Conservation (phyloP, 73 alveolate genomes). For the Paramecium primaurelia region DNA sequence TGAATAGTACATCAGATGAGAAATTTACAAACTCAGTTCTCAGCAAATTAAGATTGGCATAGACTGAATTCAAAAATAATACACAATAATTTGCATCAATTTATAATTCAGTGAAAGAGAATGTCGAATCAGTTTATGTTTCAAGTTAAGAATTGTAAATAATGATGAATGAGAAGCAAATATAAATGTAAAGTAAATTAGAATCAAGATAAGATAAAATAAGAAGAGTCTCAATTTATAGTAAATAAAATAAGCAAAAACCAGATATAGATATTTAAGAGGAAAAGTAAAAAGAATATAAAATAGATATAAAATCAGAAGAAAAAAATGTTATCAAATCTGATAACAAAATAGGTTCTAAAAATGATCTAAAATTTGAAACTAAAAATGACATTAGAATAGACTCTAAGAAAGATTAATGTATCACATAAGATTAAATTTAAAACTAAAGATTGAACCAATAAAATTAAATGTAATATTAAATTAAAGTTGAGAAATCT, state of each 20-base stretch:
- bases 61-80: background rate
- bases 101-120: constrained; percentile 21
- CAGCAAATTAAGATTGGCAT: background rate
- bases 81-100: background rate
- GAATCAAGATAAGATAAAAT: background rate
- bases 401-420: background rate
- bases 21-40: background rate
- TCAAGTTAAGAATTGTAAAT: background rate
- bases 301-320: background rate
- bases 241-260: background rate
- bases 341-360: background rate
- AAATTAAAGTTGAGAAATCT: background rate
- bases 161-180: background rate
- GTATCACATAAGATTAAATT: background rate
- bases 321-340: background rate
- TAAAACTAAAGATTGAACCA: background rate
- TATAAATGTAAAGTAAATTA: background rate
- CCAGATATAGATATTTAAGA: background rate
- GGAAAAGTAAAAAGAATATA: background rate
- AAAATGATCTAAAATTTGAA: background rate
- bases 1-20: background rate
- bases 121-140: background rate
- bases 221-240: background rate
- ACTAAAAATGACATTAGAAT: background rate
- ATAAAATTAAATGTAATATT: background rate